Percentiles rank a stretch among this genome's conserved stretches.
Conservation (phyloP, 192 early-diverging fungal genomes). For the Coemansia sp. region DNA sequence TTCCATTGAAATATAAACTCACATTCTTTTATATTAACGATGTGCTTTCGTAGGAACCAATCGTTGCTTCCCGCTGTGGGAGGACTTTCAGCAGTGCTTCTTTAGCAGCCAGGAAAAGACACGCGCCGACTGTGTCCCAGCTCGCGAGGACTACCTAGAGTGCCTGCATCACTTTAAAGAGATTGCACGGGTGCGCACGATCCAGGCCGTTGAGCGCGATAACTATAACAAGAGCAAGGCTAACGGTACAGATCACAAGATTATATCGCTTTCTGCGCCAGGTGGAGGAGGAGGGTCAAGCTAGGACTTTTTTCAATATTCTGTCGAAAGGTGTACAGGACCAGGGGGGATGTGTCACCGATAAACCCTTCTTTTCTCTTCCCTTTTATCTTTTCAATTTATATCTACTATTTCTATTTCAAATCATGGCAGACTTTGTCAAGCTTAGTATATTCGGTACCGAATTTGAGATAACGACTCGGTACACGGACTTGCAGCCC, state of each 20-base stretch:
- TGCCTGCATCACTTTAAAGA: constrained; percentile 97
- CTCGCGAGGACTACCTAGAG: constrained; percentile 94
- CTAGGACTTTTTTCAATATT: too few relatives aligned
- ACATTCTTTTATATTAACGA: not conserved
- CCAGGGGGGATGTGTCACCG: not conserved
- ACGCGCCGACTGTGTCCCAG: constrained; percentile 74
- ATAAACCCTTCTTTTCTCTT: not conserved
- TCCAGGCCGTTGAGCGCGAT: constrained; percentile 53
- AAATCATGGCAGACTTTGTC: constrained; percentile 71
- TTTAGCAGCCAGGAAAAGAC: constrained; percentile 70
- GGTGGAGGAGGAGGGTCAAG: not conserved
- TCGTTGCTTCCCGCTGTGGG: constrained; percentile 97
- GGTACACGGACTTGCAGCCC: constrained; percentile 90
- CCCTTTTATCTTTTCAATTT: not conserved
- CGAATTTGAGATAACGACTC: constrained; percentile 81
- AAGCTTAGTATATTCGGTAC: constrained; percentile 84
- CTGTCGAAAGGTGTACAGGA: not conserved
- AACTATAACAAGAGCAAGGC: constrained; percentile 50
- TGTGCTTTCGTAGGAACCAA: constrained; percentile 67
- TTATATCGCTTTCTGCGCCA: constrained; percentile 31
- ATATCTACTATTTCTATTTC: not conserved
- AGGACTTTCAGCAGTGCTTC: constrained; percentile 95
- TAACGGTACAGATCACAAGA: constrained; percentile 53
- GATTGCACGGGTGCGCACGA: constrained; percentile 57
- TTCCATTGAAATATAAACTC: not conserved